These are phyloP conservation scores for Russula lepida DNA, from an alignment of 768 basidiomycete genomes.

Conservation along the genomic window DNA sequence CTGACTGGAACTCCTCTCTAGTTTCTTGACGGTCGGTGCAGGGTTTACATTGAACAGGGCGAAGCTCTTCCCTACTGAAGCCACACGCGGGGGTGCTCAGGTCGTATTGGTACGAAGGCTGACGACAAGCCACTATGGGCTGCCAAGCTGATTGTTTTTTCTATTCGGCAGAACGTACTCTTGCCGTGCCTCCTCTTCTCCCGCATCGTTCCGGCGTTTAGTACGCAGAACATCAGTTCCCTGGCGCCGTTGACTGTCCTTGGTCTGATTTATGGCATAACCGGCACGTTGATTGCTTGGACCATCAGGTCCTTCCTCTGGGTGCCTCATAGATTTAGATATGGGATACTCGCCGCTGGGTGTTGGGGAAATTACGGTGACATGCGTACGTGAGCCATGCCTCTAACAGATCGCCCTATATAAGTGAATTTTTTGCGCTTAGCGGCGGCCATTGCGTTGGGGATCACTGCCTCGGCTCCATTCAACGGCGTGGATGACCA, in stretches of 20 bases:
- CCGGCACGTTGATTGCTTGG: conserved; percentile 49
- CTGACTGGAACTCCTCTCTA: conserved; percentile 22
- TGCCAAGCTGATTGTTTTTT: not conserved
- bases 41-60: conserved; percentile 54
- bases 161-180: conserved; percentile 39
- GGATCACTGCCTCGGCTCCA: conserved; percentile 50
- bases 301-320: conserved; percentile 56
- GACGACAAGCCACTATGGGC: not conserved
- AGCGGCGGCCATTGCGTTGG: conserved; percentile 62
- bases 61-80: conserved; percentile 50
- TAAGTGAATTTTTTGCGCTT: conserved; percentile 1
- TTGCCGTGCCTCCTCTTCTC: conserved; percentile 63
- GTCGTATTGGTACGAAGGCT: conserved; percentile 41
- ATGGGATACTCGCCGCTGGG: conserved; percentile 61
- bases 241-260: conserved; percentile 56
- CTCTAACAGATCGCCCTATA: not conserved
- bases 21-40: conserved; percentile 43
- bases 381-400: conserved; percentile 43
- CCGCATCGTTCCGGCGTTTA: conserved; percentile 61
- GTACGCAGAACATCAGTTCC: conserved; percentile 43
- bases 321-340: conserved; percentile 70
- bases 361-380: conserved; percentile 65
- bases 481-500: conserved; percentile 53
- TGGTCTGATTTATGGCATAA: conserved; percentile 48
- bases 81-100: conserved; percentile 52